Base-by-base conservation (phyloP, 257 asterid genomes). In the Mentha longifolia region DNA sequence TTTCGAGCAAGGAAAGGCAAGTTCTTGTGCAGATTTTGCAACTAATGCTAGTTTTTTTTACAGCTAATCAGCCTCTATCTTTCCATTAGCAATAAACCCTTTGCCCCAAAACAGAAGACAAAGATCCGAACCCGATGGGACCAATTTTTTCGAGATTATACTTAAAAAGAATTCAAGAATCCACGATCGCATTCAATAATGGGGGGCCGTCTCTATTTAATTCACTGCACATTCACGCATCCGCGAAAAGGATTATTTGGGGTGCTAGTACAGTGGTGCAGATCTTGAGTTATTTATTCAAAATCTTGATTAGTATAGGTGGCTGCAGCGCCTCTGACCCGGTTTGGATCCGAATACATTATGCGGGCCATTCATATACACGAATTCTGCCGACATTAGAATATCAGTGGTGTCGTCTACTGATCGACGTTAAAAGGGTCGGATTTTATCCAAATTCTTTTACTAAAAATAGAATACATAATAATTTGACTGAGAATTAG, bases 21-120 rank as follows among this genome's bases (percentile, higher is more conserved):
- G 58, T 33, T 1, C 19, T 9, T 12, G 73, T 5, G 51, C 33
- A 54, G 64, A 65, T 77, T 64, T 65, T 65, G 71, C 66, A 25
- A 41, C 15, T 37, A 41, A 60, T 54, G 74, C 50, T 30, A 61
- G 68, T 15, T 49, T 46, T 49, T 46, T 51, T 78, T 62, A 78
- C 85, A 78, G 78, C 80, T 60, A 74, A 51, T 69, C 42, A 35
- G 73, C 67, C 67, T 49, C 46, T 54, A 39, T 43, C 30, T 65
- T 15, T 28, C 45, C 20, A 16, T 61, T 61, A 61, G 16, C 20
- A 55, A 64, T 49, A 17, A 52, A 76, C 60, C 63, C 63, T 68
- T 61, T 76, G 50, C 19, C 67, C 71, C 71, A 68, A 60, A 76
- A 57, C 20, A 61, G 79, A 69, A 52, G 77, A 73, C 68, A 68